These are phyloP conservation scores for Penicillium olsonii DNA, from an alignment of 2,329 filamentous ascomycete species.

Conservation along the genomic window DNA sequence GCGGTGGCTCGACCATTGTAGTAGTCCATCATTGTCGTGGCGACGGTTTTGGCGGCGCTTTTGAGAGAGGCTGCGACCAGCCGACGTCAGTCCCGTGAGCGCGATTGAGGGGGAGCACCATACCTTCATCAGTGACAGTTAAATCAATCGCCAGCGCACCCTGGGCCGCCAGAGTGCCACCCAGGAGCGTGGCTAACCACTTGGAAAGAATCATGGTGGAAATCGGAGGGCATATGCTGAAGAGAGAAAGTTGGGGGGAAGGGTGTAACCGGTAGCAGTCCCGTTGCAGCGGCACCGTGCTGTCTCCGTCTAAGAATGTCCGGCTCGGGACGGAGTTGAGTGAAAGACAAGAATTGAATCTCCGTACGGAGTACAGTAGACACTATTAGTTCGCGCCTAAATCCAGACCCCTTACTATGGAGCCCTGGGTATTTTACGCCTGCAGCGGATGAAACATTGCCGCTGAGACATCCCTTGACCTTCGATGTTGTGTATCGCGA, in stretches of 20 bases:
- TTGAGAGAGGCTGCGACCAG: constrained; percentile 34
- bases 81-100: constrained; percentile 6
- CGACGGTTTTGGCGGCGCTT: constrained; percentile 36
- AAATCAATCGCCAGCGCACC: constrained; percentile 20
- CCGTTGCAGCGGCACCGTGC: constrained; percentile 6
- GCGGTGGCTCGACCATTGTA: constrained; percentile 42
- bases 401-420: no score
- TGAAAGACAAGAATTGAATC: no score
- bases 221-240: not conserved
- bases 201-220: constrained; percentile 21
- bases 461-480: constrained; percentile 2
- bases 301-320: constrained; percentile 8
- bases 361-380: no score
- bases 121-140: constrained; percentile 20
- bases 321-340: not conserved
- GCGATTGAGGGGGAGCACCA: constrained; percentile 5
- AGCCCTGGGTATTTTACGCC: not conserved
- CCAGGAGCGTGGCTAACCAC: constrained; percentile 23
- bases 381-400: no score
- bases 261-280: constrained; percentile 1
- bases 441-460: constrained; percentile 11
- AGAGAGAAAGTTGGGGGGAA: not conserved
- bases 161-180: constrained; percentile 20
- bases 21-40: constrained; percentile 41
- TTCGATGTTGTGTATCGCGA: constrained; percentile 1